Conservation (phyloP, 305 asterid genomes). For the Salvia sclarea region DNA sequence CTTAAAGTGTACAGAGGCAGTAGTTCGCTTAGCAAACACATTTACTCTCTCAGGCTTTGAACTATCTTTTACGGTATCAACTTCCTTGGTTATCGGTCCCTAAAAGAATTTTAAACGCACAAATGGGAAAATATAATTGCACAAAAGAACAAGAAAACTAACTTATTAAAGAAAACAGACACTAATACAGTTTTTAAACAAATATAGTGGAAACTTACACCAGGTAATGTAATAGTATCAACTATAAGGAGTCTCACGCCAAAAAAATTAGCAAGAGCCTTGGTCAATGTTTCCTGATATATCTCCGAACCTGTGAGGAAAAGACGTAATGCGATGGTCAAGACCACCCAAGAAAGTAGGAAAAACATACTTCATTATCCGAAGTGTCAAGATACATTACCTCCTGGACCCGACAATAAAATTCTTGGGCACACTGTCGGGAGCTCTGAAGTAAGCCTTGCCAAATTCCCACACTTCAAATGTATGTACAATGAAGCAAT, state of each 20-base stretch:
- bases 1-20: slow-evolving; percentile 56
- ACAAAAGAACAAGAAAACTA: slow-evolving; percentile 19
- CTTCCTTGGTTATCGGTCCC: slow-evolving; percentile 67
- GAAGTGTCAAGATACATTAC: slow-evolving; percentile 41
- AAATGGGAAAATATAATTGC: slow-evolving; percentile 9
- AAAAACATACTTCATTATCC: not conserved
- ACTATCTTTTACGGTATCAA: slow-evolving; percentile 61
- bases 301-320: slow-evolving; percentile 76
- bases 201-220: slow-evolving; percentile 53
- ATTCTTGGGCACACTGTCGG: slow-evolving; percentile 76
- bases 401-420: slow-evolving; percentile 86
- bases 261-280: slow-evolving; percentile 79
- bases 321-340: slow-evolving; percentile 19
- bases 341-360: slow-evolving; percentile 24
- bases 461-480: slow-evolving; percentile 60
- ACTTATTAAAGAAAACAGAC: slow-evolving; percentile 14
- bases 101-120: slow-evolving; percentile 33
- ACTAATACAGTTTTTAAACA: slow-evolving; percentile 33
- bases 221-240: slow-evolving; percentile 68
- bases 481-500: slow-evolving; percentile 75
- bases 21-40: slow-evolving; percentile 62
- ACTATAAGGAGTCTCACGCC: slow-evolving; percentile 68
- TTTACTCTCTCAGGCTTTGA: slow-evolving; percentile 67
- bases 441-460: slow-evolving; percentile 65
- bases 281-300: slow-evolving; percentile 78